Base-by-base conservation (phyloP, 495 filamentous ascomycete species). In the Tuber magnatum region DNA sequence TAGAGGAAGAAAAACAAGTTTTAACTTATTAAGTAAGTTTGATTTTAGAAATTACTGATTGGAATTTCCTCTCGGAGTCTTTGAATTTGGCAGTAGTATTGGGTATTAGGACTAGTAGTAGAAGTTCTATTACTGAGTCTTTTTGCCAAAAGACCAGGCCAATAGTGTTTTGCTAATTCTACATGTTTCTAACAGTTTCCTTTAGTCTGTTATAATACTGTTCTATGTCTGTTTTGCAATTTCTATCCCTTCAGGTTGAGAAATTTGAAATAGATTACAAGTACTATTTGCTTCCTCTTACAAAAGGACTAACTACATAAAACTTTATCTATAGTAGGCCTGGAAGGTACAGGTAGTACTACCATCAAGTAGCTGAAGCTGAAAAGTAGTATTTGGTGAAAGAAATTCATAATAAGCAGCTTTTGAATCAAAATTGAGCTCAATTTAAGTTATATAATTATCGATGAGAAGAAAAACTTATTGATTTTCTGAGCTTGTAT, bases 271-370 rank as follows among this genome's bases (percentile, higher is more conserved):
- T 76, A 56, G 28, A 43, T 43, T 22, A 42, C 74, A 69, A 38
- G 16, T 12, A 75, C 74, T 77, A 71, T 77, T 69, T 78, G 68
- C 72, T n/a, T 69, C 48, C 41, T 74, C 40, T 74, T 46, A 43
- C 20, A 39, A 10, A 4, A 77, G 32, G 68, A 79, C 79, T 69
- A 73, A 79, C 20, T 56, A 70, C 43, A 85, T 35, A 80, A 77
- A 85, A 16, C 80, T 72, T 3, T 70, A 28, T 39, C 79, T 70
- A 72, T 80, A 84, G 51, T 81, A 73, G 20, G 69, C 72, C 70
- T 85, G 84, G 70, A 79, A 83, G 16, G 41, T 77, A 43, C 61
- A n/a, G 35, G 84, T 83, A 72, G 84, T 83, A 7, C 82, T 83
- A 74, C 83, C 77, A 77, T 84, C 80, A 61, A 84, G 74, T 71